A percentile compares a stretch with the other conserved stretches of the same genome.
Evolutionary conservation across 2,329 filamentous ascomycete species (phyloP).

Genomic region (Calonectria fujianensis): DNA sequence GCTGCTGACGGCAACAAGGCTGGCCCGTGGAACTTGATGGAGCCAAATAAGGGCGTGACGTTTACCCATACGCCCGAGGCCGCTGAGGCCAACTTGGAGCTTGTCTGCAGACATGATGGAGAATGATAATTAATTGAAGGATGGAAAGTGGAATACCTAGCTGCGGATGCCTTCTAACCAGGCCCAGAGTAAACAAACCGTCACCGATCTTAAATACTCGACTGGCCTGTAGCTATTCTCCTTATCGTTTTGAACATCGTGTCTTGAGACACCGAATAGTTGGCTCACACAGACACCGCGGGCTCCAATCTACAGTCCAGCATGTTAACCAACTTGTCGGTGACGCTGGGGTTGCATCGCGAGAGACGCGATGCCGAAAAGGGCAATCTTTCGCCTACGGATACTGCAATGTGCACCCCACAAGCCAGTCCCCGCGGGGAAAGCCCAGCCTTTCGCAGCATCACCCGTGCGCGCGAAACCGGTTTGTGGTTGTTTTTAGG

Average conservation of each 20-base stretch:
- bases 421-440: neutral
- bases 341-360: neutral
- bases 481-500: neutral
- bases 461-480: too few relatives aligned
- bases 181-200: neutral
- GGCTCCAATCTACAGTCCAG: neutral
- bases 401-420: neutral
- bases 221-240: neutral
- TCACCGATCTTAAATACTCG: neutral
- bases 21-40: neutral
- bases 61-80: slow-evolving; percentile 1
- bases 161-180: too few relatives aligned
- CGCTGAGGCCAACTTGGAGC: neutral
- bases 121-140: too few relatives aligned
- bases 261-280: neutral
- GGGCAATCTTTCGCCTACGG: neutral
- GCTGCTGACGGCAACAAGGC: neutral
- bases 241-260: neutral
- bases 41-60: slow-evolving; percentile 6
- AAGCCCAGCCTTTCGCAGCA: neutral
- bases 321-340: neutral
- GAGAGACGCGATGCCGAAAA: neutral
- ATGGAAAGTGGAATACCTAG: neutral
- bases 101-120: neutral
- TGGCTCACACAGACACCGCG: neutral